Conservation (phyloP, 805 yeast genomes). For the Lipomyces chichibuensis region DNA sequence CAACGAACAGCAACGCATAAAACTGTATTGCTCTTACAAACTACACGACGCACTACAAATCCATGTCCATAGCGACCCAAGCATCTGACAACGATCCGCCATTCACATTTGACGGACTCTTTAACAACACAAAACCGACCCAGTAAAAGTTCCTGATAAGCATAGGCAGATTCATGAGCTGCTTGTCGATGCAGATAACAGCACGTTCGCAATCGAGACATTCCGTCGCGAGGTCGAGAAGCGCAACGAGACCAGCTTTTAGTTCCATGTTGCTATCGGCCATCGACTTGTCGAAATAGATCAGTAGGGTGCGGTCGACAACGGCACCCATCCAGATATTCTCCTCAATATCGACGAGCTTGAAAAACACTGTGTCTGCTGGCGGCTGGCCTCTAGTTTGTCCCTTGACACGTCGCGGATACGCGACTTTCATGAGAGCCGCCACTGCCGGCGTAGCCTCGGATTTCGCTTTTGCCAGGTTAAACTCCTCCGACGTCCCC, state of each 20-base stretch:
- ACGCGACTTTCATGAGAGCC: constrained; percentile 29
- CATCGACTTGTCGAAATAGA: constrained; percentile 33
- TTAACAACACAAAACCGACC: constrained; percentile 37
- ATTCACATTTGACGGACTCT: constrained; percentile 20
- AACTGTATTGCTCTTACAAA: background rate
- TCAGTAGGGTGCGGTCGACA: constrained; percentile 29
- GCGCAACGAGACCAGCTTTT: constrained; percentile 34
- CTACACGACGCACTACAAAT: constrained; percentile 17
- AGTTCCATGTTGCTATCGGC: constrained; percentile 22
- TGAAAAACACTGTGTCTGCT: constrained; percentile 20
- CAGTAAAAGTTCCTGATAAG: constrained; percentile 32
- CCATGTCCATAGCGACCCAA: constrained; percentile 37
- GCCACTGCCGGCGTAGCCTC: constrained; percentile 22
- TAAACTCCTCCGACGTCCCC: constrained; percentile 21
- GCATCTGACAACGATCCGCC: constrained; percentile 32
- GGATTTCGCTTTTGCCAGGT: background rate
- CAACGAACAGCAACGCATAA: background rate
- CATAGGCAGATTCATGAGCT: constrained; percentile 21
- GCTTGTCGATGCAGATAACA: constrained; percentile 36
- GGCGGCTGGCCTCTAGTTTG: background rate
- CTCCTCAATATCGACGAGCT: constrained; percentile 29
- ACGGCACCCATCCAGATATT: constrained; percentile 36
- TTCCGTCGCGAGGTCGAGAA: constrained; percentile 38
- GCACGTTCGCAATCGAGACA: constrained; percentile 35
- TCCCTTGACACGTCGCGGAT: constrained; percentile 20